phyloP scores from a whole-genome alignment of 2,329 filamentous ascomycete species.

The Chaetomium strumarium region DNA sequence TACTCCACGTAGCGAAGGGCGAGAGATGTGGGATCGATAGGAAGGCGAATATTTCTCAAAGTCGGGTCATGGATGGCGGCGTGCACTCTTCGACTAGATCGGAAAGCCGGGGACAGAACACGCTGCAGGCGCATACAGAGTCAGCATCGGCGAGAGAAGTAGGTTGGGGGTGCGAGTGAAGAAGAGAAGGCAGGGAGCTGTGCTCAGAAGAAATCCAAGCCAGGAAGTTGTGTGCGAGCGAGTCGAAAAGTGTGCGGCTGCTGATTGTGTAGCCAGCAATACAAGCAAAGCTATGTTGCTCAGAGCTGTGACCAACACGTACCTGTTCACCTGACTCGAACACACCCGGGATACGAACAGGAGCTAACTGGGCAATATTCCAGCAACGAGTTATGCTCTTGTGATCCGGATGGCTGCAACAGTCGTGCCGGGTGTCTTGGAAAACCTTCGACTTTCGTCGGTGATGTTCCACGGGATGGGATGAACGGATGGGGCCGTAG shows the following conservation, averaged over 20 bases:
- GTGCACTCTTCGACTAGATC: background rate
- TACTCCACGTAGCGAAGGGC: background rate
- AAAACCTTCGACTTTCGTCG: background rate
- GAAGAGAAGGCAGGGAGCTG: background rate
- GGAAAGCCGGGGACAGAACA: background rate
- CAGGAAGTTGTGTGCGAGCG: background rate
- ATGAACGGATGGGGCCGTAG: too few relatives aligned
- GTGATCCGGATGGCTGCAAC: background rate
- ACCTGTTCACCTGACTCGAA: conserved; percentile 15
- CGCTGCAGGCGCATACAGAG: background rate
- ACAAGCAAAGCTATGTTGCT: background rate
- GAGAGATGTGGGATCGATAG: background rate
- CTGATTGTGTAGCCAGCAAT: conserved; percentile 6
- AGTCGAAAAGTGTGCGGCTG: background rate
- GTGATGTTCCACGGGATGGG: too few relatives aligned
- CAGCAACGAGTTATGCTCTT: conserved; percentile 34
- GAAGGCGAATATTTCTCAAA: conserved; percentile 5
- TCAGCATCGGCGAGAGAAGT: conserved; percentile 1
- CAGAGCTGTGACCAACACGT: conserved; percentile 3
- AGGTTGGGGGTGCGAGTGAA: background rate
- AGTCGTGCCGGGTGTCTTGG: background rate
- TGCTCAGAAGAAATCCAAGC: background rate
- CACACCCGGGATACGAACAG: conserved; percentile 11
- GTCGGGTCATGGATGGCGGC: conserved; percentile 17
- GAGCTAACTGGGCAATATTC: conserved; percentile 36